Evolutionary conservation across 2,329 filamentous ascomycete species (phyloP).

Genomic region (Cladosporium velox): DNA sequence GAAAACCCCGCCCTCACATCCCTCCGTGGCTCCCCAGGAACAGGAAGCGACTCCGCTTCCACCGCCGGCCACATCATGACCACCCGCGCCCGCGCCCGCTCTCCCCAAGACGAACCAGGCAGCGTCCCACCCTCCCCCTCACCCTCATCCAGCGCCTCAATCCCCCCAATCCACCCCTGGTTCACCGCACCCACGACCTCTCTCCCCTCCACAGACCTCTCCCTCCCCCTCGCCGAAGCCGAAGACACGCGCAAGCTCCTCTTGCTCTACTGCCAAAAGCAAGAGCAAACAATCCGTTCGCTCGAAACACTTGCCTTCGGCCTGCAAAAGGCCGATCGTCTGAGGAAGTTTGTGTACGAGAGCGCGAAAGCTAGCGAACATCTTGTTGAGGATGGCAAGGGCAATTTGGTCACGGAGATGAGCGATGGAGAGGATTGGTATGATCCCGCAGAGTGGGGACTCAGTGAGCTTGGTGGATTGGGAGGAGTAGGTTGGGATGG

Average conservation of each 20-base stretch:
- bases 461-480: constrained; percentile 41
- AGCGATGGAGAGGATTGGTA: constrained; percentile 91
- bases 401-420: constrained; percentile 59
- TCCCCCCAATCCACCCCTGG: constrained; percentile 69
- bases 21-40: constrained; percentile 22
- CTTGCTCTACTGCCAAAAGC: constrained; percentile 78
- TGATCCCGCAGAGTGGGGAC: constrained; percentile 75
- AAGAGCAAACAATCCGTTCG: constrained; percentile 78
- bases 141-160: constrained; percentile 45
- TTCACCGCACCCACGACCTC: constrained; percentile 67
- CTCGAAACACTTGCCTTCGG: constrained; percentile 68
- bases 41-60: constrained; percentile 44
- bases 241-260: constrained; percentile 75
- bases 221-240: constrained; percentile 71
- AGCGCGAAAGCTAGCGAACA: constrained; percentile 81
- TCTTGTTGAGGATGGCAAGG: constrained; percentile 47
- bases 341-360: constrained; percentile 69
- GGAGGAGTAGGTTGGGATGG: constrained; percentile 46
- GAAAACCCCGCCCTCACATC: constrained; percentile 18
- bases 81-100: constrained; percentile 55
- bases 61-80: constrained; percentile 55
- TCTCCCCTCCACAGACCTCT: constrained; percentile 68
- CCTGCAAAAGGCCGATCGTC: constrained; percentile 70
- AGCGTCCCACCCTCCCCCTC: constrained; percentile 42
- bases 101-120: constrained; percentile 26